Evolutionary conservation across 1,284 basidiomycete species (phyloP).

Genomic region (Leccinum subspadiceum): DNA sequence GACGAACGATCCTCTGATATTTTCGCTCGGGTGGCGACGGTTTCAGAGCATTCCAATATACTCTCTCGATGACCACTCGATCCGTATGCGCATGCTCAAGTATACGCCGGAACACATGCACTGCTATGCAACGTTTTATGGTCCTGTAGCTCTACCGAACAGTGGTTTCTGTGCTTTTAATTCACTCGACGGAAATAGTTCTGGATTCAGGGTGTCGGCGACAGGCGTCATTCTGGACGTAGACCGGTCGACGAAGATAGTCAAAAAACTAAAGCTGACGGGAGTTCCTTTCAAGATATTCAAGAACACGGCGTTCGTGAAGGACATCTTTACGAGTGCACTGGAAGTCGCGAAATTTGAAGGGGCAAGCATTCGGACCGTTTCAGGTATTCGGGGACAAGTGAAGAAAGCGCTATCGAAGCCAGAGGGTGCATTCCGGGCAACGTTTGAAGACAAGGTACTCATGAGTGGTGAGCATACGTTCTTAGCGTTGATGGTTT

Average conservation of each 20-base stretch:
- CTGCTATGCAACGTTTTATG: conserved; percentile 94
- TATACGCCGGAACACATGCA: conserved; percentile 99
- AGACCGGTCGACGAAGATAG: conserved; percentile 89
- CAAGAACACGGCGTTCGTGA: conserved; percentile 99
- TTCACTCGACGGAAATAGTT: conserved; percentile 61
- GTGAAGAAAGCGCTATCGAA: conserved; percentile 94
- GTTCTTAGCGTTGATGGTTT: neutral
- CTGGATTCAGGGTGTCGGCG: conserved; percentile 88
- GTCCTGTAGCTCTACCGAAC: conserved; percentile 87
- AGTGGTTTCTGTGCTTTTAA: conserved; percentile 99
- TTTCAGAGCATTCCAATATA: conserved; percentile 97
- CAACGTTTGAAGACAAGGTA: conserved; percentile 98
- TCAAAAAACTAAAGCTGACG: conserved; percentile 96
- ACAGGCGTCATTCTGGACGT: conserved; percentile 92
- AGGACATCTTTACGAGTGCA: conserved; percentile 93
- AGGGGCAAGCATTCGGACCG: conserved; percentile 88
- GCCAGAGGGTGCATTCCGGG: conserved; percentile 86
- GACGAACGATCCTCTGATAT: conserved; percentile 95
- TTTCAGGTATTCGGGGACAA: conserved; percentile 87
- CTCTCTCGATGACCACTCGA: conserved; percentile 94
- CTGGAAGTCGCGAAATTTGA: conserved; percentile 99
- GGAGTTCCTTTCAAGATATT: conserved; percentile 95
- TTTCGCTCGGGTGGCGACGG: conserved; percentile 94
- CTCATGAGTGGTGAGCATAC: conserved; percentile 82
- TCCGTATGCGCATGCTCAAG: conserved; percentile 98